Evolutionary conservation across 345 rosid genomes (phyloP), one percentile per base, ranked within the genome.

Genomic region (Linum usitatissimum): DNA sequence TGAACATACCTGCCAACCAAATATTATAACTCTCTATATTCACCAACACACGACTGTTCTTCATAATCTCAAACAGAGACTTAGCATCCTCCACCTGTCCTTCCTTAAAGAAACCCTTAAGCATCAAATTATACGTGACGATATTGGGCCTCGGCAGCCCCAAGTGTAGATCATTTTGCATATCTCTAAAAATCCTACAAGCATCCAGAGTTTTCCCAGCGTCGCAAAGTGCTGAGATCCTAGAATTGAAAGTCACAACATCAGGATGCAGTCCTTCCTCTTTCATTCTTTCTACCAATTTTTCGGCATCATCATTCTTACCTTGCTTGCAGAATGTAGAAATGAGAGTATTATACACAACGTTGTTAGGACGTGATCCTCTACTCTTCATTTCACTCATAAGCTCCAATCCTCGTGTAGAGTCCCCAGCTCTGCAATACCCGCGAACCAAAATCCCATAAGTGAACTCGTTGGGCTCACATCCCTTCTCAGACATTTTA

Each of bases 131-230:
- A 71, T 87, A 87, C 0, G 95, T 87, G 67, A 86, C 64, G 55
- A 64, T 19, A 78, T 85, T 86, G 18, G 97, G 99, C 66, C 68
- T 83, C 61, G 99, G 97, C 70, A 93, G 75, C 73, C 99, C 97
- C 66, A 84, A 61, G 53, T 73, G 81, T 64, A 78, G 80, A 74
- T 86, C 99, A 17, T 80, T 57, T 68, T 84, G 87, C 97, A 93
- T 90, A 67, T 93, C 99, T 45, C 96, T 82, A 71, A 90, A 93
- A 72, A 93, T 90, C 65, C 92, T 80, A 63, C 91, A 87, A 39
- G 97, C 99, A 36, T 93, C 96, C 1, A 86, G 75, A 73, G 86
- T 75, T 63, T 87, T 86, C 59, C 99, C 87, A 13, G 76, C 68
- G 38, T 70, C 68, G 65, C 91, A 86, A 67, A 93, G 96, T 68